Evolutionary conservation across 177 flowering plant genomes (phyloP).

Genomic region (Telopea speciosissima): DNA sequence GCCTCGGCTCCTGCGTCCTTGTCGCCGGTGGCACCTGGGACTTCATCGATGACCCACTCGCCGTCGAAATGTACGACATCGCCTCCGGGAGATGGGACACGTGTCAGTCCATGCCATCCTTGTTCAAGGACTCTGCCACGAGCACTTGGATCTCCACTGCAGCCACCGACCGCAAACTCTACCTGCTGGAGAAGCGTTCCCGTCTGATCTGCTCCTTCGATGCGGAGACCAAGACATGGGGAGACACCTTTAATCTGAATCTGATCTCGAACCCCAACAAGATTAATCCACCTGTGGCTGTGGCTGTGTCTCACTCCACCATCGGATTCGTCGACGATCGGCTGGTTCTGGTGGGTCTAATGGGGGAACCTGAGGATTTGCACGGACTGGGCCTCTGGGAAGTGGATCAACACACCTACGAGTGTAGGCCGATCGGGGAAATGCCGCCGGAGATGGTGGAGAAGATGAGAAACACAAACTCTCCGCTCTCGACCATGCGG

Average conservation of each 20-base stretch:
- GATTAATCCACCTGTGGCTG: background rate
- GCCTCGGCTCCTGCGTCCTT: conserved; percentile 32
- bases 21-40: conserved; percentile 63
- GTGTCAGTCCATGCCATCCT: conserved; percentile 49
- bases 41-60: conserved; percentile 51
- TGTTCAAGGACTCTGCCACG: conserved; percentile 38
- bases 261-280: background rate
- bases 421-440: conserved; percentile 32
- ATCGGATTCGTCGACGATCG: conserved; percentile 25
- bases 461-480: conserved; percentile 23
- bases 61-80: conserved; percentile 47
- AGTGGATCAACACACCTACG: conserved; percentile 22
- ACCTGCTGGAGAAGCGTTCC: conserved; percentile 40
- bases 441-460: conserved; percentile 42
- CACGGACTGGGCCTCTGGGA: conserved; percentile 46
- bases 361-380: conserved; percentile 20
- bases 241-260: conserved; percentile 24
- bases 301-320: conserved; percentile 31
- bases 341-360: conserved; percentile 42
- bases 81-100: conserved; percentile 23
- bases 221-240: conserved; percentile 36
- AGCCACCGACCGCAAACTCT: conserved; percentile 20
- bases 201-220: conserved; percentile 44
- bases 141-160: conserved; percentile 60
- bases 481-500: conserved; percentile 16